Base-by-base conservation (phyloP, 768 basidiomycete species). In the Leccinellum luteum region DNA sequence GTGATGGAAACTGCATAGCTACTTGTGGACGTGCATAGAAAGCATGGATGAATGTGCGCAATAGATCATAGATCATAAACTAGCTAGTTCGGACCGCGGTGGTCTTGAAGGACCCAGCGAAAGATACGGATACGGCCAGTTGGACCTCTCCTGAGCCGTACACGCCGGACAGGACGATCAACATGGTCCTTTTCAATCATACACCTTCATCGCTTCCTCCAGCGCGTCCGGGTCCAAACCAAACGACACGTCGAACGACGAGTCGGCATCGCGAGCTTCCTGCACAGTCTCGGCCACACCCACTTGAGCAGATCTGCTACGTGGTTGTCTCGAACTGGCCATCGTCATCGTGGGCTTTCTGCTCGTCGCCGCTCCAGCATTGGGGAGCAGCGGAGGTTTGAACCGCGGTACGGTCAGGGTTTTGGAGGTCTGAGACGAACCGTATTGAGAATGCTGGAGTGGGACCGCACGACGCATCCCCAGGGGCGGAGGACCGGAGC, bases 221-320 rank as follows among this genome's bases (percentile, higher is more conserved):
- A 73, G 53, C 1, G 59, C 62, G 27, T 72, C 70, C 2, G 51
- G 54, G 35, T 72, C 70, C 60, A 72, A 12, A 27, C 63, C 70
- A 52, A 72, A 73, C 12, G 70, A 72, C 15, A 72, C 35, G 34
- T 73, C 70, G 35, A 72, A 72, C 0, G 70, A 72, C 23, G 72
- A 72, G 31, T 73, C 72, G 4, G 66, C 51, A 21, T 70, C 69
- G 44, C 56, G 52, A 23, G 2, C 17, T 19, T 28, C 17, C 41
- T 44, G 63, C 45, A 6, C 35, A 4, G 30, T 51, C 23, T 55
- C 41, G 19, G 41, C 38, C 27, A 31, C 48, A 6, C 34, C 12
- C 2, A 4, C n/a, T 38, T 51, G 55, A 23, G 49, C 17, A 31
- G 15, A 12, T 23, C 10, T 21, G n/a, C 48, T n/a, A 21, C 51